A percentile compares a stretch with the other conserved stretches of the same genome.
Evolutionary conservation across 1,284 basidiomycete genomes (phyloP).

Genomic region (Termitomyces sp.): DNA sequence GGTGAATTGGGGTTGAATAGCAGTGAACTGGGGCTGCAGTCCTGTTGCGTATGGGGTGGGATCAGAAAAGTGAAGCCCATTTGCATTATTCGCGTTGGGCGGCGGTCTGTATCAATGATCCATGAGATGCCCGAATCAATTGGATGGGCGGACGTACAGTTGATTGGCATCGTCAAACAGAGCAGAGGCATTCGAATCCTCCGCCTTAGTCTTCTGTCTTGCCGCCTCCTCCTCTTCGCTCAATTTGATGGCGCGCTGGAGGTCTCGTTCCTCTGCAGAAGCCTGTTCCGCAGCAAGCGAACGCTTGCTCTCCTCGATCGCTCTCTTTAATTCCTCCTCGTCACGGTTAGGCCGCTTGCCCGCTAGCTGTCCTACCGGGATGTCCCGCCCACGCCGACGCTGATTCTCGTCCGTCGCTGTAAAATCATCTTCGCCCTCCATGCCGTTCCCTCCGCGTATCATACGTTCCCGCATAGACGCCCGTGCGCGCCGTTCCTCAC

Average conservation of each 20-base stretch:
- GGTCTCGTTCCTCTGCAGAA: conserved; percentile 72
- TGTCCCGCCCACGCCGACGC: conserved; percentile 3
- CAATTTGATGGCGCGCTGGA: conserved; percentile 73
- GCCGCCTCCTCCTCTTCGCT: conserved; percentile 86
- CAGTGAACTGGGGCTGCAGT: conserved; percentile 51
- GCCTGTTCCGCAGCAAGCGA: conserved; percentile 71
- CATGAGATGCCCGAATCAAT: conserved; percentile 3
- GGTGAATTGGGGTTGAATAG: conserved; percentile 49
- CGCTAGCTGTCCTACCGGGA: conserved; percentile 27
- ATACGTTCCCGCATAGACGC: conserved; percentile 95
- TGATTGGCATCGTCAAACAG: conserved; percentile 87
- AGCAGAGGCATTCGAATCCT: conserved; percentile 70
- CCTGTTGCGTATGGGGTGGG: conserved; percentile 53
- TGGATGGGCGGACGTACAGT: conserved; percentile 42
- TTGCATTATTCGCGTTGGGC: conserved; percentile 42
- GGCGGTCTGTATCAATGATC: conserved; percentile 24
- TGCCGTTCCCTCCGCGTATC: conserved; percentile 57
- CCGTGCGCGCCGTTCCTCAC: conserved; percentile 80
- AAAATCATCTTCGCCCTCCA: conserved; percentile 33
- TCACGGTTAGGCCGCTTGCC: conserved; percentile 44
- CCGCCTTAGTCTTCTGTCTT: conserved; percentile 61
- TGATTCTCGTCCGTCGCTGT: background rate
- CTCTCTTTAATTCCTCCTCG: conserved; percentile 78
- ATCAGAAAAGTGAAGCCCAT: conserved; percentile 69
- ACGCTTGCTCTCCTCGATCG: conserved; percentile 86